Conservation (phyloP, 148 eudicot species). For the Rhododendron molle region DNA sequence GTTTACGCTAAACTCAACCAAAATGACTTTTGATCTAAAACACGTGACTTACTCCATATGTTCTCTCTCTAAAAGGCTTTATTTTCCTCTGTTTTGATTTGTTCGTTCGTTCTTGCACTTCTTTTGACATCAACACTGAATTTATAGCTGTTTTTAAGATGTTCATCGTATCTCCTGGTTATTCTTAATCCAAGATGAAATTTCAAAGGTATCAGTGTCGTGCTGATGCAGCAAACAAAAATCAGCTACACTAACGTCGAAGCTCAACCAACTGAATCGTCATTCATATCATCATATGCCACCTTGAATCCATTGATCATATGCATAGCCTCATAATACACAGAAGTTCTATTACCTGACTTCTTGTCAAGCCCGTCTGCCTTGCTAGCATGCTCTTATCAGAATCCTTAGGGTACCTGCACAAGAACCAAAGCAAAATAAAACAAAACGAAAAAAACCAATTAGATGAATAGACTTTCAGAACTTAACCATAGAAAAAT, state of each 20-base stretch:
- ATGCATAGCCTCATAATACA: neutral
- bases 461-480: neutral
- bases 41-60: neutral
- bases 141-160: neutral
- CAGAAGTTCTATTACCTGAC: constrained; percentile 41
- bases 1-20: neutral
- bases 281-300: neutral
- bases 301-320: neutral
- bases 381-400: constrained; percentile 71
- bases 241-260: neutral
- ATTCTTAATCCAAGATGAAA: neutral
- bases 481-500: neutral
- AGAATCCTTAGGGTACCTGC: constrained; percentile 72
- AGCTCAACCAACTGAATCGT: neutral
- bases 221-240: neutral
- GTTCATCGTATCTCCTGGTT: neutral
- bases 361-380: constrained; percentile 70
- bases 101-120: neutral
- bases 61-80: neutral
- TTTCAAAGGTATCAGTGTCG: neutral
- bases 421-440: neutral
- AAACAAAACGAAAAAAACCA: neutral
- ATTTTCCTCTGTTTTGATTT: neutral
- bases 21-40: neutral
- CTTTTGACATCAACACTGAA: neutral